phyloP scores from a whole-genome alignment of 371 early-diverging fungal genomes.

The Syncephalastrum contaminatum region DNA sequence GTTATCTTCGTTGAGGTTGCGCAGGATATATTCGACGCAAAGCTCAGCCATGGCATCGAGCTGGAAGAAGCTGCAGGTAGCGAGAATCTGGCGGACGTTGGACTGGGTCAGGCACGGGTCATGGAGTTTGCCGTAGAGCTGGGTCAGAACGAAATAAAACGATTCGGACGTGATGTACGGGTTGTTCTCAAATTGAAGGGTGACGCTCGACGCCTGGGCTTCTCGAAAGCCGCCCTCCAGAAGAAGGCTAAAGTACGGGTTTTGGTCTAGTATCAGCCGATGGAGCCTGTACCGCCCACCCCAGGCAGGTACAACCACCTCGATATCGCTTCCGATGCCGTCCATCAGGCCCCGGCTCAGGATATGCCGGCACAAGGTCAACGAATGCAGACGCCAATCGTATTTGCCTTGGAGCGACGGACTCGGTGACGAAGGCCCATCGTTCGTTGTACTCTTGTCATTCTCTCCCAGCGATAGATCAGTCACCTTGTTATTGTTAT shows the following conservation, averaged over 20 bases:
- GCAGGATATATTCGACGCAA: constrained; percentile 54
- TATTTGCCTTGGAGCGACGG: constrained; percentile 13
- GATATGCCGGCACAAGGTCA: constrained; percentile 50
- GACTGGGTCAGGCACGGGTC: constrained; percentile 31
- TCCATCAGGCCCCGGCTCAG: constrained; percentile 50
- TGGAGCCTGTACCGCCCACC: constrained; percentile 54
- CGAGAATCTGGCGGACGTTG: constrained; percentile 49
- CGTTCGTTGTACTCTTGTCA: too few species aligned
- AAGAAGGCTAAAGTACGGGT: constrained; percentile 52
- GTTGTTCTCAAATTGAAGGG: constrained; percentile 58
- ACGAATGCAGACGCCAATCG: constrained; percentile 43
- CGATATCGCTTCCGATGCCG: constrained; percentile 58
- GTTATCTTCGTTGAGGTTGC: constrained; percentile 40
- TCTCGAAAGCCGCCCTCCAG: constrained; percentile 58
- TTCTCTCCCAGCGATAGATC: too few species aligned
- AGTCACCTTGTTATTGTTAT: too few species aligned
- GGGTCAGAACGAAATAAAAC: constrained; percentile 54
- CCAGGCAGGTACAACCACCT: constrained; percentile 48
- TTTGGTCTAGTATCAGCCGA: constrained; percentile 56
- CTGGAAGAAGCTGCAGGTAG: constrained; percentile 63
- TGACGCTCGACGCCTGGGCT: constrained; percentile 30
- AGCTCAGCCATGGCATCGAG: constrained; percentile 49
- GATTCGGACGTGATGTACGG: constrained; percentile 54
- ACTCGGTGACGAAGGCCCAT: too few species aligned
- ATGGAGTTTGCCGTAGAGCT: constrained; percentile 45